Conservation (phyloP, 2,329 filamentous ascomycete genomes). For the Clarireedia hainanense region DNA sequence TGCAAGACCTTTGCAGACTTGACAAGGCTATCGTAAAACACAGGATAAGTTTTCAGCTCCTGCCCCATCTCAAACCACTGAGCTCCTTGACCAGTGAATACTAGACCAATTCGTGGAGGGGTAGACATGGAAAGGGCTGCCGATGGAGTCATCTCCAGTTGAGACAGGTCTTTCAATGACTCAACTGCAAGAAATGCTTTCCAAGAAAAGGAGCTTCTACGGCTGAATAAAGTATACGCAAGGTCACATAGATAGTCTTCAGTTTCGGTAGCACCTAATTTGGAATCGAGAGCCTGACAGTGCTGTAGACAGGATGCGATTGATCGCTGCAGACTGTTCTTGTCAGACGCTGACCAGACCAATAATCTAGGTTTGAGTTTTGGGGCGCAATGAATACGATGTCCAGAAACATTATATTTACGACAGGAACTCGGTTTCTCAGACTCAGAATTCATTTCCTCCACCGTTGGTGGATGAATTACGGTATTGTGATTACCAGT, state of each 20-base stretch:
- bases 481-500: neutral
- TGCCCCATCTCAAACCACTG: conserved; percentile 15
- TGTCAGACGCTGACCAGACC: neutral
- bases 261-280: neutral
- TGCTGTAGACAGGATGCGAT: neutral
- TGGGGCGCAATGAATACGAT: neutral
- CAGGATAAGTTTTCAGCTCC: conserved; percentile 7
- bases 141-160: neutral
- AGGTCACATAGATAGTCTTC: neutral
- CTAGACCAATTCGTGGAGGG: neutral
- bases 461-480: neutral
- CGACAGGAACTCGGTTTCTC: too few relatives aligned
- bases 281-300: neutral
- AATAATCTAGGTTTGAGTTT: neutral
- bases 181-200: neutral
- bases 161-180: neutral
- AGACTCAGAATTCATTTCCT: neutral
- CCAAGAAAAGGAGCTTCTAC: neutral
- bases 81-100: conserved; percentile 19
- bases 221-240: neutral
- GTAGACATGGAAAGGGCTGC: neutral
- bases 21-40: neutral
- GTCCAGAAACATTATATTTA: too few relatives aligned
- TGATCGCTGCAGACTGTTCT: neutral
- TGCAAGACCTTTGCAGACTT: neutral